Evolutionary conservation across 768 basidiomycete genomes (phyloP), one percentile per base, ranked within the genome.

Genomic region (Podaxis sp.): DNA sequence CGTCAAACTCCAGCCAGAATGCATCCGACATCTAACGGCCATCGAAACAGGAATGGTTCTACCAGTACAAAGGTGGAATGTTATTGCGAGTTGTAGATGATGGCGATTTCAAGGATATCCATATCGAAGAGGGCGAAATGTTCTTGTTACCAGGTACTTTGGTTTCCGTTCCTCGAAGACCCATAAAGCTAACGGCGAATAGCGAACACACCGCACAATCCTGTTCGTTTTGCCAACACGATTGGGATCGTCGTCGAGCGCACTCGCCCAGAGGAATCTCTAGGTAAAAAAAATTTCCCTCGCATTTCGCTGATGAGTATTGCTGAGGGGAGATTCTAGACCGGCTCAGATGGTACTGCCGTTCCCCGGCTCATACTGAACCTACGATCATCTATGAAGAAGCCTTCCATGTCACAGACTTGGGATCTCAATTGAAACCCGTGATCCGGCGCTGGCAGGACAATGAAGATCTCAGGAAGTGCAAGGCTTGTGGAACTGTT

Each of bases 191-290:
- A 4, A 43, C 19, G 33, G 24, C 15, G 11, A n/a, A 25, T 25
- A 96, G 96, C 88, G 0, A 97, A 98, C 72, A 97, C 93, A 0
- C 96, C 96, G 0, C 96, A 99, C 75, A 97, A 96, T 69, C 96
- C 96, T 5, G 90, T 96, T 29, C 85, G 96, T 19, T 96, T 89
- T 68, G 87, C 87, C 1, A 80, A 98, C 73, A 98, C 96, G 0
- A 87, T 97, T 55, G 96, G 96, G 1, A 79, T 98, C 17, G 96
- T 98, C 22, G 78, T 96, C 36, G 96, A 99, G 73, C 85, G 93
- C 15, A 85, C 89, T 25, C 80, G 96, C 36, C 94, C 95, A 0
- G 78, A 80, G n/a, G 78, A 70, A 4, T 85, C 93, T 0, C 76
- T 87, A 55, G 96, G 96, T 93, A 64, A 52, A 47, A 41, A 25